A percentile compares a stretch with the other conserved stretches of the same genome.
Evolutionary conservation across 2,329 filamentous ascomycete genomes (phyloP).

Genomic region (Fusarium napiforme): DNA sequence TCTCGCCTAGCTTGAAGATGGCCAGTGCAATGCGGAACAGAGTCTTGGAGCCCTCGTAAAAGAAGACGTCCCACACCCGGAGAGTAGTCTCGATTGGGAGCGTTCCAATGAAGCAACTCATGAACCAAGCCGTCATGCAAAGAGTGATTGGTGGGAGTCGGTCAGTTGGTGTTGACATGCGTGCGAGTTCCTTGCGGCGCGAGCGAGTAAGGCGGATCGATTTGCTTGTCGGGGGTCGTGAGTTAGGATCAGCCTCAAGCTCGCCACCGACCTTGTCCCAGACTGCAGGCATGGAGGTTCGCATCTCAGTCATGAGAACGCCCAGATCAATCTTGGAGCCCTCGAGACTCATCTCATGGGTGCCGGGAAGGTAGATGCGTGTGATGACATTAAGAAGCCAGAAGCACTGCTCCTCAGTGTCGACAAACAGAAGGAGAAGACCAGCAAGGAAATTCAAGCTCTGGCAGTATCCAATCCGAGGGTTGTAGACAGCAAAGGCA

Average conservation of each 20-base stretch:
- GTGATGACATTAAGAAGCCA: constrained; percentile 95
- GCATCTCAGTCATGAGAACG: constrained; percentile 88
- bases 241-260: constrained; percentile 64
- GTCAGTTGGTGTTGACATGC: constrained; percentile 52
- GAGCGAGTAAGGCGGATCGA: constrained; percentile 53
- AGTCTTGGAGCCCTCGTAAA: constrained; percentile 94
- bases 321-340: constrained; percentile 94
- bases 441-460: constrained; percentile 95
- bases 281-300: constrained; percentile 82
- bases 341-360: constrained; percentile 89
- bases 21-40: constrained; percentile 91
- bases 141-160: constrained; percentile 89
- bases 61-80: constrained; percentile 94
- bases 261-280: constrained; percentile 91
- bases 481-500: constrained; percentile 91
- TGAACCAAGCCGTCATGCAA: constrained; percentile 96
- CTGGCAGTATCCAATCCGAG: constrained; percentile 93
- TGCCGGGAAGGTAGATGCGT: constrained; percentile 86
- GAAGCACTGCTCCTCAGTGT: constrained; percentile 89
- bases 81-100: constrained; percentile 91
- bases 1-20: constrained; percentile 89
- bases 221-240: constrained; percentile 50
- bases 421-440: constrained; percentile 87
- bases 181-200: constrained; percentile 52
- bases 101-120: constrained; percentile 95